Evolutionary conservation across 2,329 filamentous ascomycete species (phyloP).

Genomic region (Penicillium sumatraense): DNA sequence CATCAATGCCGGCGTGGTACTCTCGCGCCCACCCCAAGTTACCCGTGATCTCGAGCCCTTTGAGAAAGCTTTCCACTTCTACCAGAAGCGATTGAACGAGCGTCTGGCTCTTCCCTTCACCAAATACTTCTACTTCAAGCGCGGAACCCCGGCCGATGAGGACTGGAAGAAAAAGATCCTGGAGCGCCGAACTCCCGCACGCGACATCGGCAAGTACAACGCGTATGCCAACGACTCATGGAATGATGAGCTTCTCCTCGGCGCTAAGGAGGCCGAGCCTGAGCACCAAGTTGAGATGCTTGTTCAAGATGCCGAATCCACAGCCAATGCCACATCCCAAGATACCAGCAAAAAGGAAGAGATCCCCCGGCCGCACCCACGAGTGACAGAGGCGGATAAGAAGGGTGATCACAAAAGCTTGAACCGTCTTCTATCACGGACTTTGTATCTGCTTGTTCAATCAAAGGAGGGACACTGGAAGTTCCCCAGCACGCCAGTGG

Average conservation of each 20-base stretch:
- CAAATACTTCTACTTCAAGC: slow-evolving; percentile 93
- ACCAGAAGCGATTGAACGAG: slow-evolving; percentile 96
- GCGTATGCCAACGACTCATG: slow-evolving; percentile 75
- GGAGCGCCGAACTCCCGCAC: slow-evolving; percentile 75
- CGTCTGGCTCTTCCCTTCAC: slow-evolving; percentile 85
- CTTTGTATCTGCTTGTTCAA: slow-evolving; percentile 86
- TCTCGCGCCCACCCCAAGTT: slow-evolving; percentile 85
- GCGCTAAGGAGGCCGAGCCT: slow-evolving; percentile 68
- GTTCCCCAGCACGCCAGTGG: slow-evolving; percentile 76
- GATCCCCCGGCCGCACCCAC: slow-evolving; percentile 71
- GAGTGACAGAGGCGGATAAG: slow-evolving; percentile 78
- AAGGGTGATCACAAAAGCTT: slow-evolving; percentile 76
- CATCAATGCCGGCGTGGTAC: slow-evolving; percentile 71
- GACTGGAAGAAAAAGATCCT: slow-evolving; percentile 89
- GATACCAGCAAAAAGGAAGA: slow-evolving; percentile 61
- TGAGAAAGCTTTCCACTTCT: slow-evolving; percentile 92
- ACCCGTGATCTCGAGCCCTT: slow-evolving; percentile 84
- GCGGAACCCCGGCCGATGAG: slow-evolving; percentile 78
- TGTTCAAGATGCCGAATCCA: slow-evolving; percentile 72
- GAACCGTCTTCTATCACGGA: slow-evolving; percentile 77
- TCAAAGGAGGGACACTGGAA: slow-evolving; percentile 71
- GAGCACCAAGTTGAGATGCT: slow-evolving; percentile 70
- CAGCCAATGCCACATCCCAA: slow-evolving; percentile 44
- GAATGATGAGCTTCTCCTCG: slow-evolving; percentile 88
- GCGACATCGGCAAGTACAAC: slow-evolving; percentile 85